Conservation (phyloP, 1,284 basidiomycete species). For the Boletus semigastroideus region DNA sequence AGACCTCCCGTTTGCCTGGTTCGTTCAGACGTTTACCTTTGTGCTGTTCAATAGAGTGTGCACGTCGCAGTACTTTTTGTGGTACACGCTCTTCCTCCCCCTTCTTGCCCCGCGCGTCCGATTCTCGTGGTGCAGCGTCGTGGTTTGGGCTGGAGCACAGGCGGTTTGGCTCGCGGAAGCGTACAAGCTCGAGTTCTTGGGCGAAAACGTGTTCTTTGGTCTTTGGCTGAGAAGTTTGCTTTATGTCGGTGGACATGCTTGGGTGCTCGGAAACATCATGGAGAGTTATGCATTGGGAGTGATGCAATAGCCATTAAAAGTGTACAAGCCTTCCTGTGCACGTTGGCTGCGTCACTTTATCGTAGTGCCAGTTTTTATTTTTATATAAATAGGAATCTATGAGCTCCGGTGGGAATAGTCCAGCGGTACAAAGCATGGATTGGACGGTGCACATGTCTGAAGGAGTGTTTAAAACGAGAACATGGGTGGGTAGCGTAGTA, state of each 20-base stretch:
- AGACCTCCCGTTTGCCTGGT: constrained; percentile 81
- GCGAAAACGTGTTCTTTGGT: constrained; percentile 64
- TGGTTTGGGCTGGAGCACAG: constrained; percentile 78
- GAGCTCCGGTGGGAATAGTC: constrained; percentile 10
- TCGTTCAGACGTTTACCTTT: constrained; percentile 88
- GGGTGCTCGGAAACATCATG: constrained; percentile 71
- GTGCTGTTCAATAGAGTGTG: constrained; percentile 98
- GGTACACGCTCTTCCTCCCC: constrained; percentile 93
- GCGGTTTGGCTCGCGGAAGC: constrained; percentile 85
- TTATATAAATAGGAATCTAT: constrained; percentile 27
- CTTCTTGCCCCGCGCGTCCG: constrained; percentile 70
- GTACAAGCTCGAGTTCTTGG: constrained; percentile 87
- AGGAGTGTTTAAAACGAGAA: constrained; percentile 14
- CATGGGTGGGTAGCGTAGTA: constrained; percentile 25
- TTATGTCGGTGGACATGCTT: constrained; percentile 74
- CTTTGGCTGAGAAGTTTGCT: constrained; percentile 80
- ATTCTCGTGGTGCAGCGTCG: constrained; percentile 49
- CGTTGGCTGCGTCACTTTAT: not conserved
- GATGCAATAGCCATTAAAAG: not conserved
- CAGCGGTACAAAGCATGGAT: constrained; percentile 18
- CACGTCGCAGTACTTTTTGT: constrained; percentile 98
- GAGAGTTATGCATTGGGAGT: constrained; percentile 40
- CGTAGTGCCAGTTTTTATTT: not conserved
- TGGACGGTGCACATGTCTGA: constrained; percentile 11
- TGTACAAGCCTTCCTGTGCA: not conserved